Evolutionary conservation across 176 grass and related monocot genomes (phyloP).

Genomic region (Oryza rufipogon): DNA sequence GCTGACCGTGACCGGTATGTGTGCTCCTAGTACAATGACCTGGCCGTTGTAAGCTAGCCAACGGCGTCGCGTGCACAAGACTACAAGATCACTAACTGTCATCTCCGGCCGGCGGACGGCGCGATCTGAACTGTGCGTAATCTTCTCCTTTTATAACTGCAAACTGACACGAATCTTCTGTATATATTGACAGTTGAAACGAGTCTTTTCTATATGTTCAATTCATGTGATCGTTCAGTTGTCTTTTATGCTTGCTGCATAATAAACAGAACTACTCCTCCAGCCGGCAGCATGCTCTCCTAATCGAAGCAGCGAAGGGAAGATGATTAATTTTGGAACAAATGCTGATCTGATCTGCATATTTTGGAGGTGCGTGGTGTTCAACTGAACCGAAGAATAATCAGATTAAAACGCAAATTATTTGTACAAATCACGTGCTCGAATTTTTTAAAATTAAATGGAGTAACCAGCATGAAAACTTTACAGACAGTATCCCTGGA

Average conservation of each 20-base stretch:
- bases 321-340: not conserved
- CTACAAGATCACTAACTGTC: not conserved
- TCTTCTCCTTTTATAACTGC: not conserved
- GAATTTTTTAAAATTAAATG: not conserved
- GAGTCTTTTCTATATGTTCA: not conserved
- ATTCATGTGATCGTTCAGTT: not conserved
- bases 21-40: not conserved
- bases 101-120: not conserved
- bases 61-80: slow-evolving; percentile 2
- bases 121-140: not conserved
- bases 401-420: not conserved
- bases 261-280: not conserved
- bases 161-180: not conserved
- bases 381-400: not conserved
- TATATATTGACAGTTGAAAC: not conserved
- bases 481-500: slow-evolving; percentile 16
- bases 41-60: not conserved
- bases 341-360: not conserved
- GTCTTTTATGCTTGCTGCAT: not conserved
- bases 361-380: too few relatives aligned
- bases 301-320: not conserved
- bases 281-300: not conserved
- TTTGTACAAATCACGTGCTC: not conserved
- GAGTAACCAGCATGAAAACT: not conserved
- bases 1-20: slow-evolving; percentile 24